phyloP scores from a whole-genome alignment of 2,329 filamentous ascomycete genomes.

The Bipolaris victoriae region DNA sequence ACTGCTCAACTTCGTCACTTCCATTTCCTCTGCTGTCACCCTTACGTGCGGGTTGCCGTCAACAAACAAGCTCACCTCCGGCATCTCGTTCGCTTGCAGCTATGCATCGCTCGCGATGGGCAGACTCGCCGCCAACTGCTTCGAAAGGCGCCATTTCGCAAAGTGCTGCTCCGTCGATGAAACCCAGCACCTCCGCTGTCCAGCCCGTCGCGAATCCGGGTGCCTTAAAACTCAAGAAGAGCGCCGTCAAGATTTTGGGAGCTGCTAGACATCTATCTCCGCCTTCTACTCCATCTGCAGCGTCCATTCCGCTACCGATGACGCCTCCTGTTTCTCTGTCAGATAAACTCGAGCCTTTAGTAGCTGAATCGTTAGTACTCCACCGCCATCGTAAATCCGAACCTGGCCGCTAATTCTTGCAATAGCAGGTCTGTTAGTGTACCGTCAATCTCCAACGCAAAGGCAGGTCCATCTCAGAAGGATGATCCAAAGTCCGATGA shows the following conservation, averaged over 20 bases:
- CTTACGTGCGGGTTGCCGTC: not conserved
- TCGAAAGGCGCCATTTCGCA: not conserved
- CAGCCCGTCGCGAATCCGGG: slow-evolving; percentile 26
- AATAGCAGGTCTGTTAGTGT: slow-evolving; percentile 2
- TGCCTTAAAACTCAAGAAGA: slow-evolving; percentile 38
- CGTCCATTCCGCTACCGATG: not conserved
- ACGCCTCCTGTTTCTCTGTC: slow-evolving; percentile 6
- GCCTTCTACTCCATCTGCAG: not conserved
- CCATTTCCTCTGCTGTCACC: slow-evolving; percentile 18
- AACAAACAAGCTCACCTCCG: not conserved
- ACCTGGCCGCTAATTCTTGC: slow-evolving; percentile 7
- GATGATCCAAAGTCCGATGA: not conserved
- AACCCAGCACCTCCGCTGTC: slow-evolving; percentile 16
- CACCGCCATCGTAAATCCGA: not conserved
- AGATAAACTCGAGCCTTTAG: slow-evolving; percentile 14
- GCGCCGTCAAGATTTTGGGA: slow-evolving; percentile 34
- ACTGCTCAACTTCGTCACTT: not conserved
- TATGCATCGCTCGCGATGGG: slow-evolving; percentile 24
- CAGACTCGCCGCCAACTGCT: slow-evolving; percentile 12
- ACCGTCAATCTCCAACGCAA: not conserved
- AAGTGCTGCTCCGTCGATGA: not conserved
- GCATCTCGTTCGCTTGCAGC: not conserved
- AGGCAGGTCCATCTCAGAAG: slow-evolving; percentile 1
- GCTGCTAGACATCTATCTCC: slow-evolving; percentile 16
- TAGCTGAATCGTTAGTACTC: slow-evolving; percentile 22